Percentiles rank a stretch among this genome's conserved stretches.
phyloP scores from a whole-genome alignment of 805 yeast genomes.

The Sungouiella thailandica region DNA sequence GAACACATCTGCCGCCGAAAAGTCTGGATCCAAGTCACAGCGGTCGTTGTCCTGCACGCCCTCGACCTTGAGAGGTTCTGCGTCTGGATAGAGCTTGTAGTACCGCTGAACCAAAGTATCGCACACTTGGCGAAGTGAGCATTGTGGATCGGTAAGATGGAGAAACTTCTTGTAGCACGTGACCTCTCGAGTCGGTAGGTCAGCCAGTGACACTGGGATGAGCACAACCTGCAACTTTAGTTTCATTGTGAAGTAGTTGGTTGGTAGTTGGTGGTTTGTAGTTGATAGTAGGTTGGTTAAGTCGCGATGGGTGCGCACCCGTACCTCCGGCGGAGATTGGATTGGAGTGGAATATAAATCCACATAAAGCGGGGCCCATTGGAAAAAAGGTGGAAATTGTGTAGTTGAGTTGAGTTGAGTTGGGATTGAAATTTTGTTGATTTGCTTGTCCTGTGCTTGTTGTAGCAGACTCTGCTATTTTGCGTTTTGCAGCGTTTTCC shows the following conservation, averaged over 20 bases:
- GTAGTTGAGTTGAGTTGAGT: background rate
- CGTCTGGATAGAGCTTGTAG: conserved; percentile 60
- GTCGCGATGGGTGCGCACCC: conserved; percentile 3
- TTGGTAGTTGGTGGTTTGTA: background rate
- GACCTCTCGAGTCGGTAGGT: conserved; percentile 16
- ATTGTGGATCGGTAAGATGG: conserved; percentile 51
- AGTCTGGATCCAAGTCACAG: conserved; percentile 81
- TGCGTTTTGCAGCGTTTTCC: too few species aligned
- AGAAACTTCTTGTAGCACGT: conserved; percentile 46
- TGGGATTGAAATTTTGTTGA: too few species aligned
- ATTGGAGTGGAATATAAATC: background rate
- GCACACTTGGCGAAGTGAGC: conserved; percentile 45
- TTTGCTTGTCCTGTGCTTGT: too few species aligned
- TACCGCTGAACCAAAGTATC: conserved; percentile 53
- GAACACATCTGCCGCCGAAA: conserved; percentile 59
- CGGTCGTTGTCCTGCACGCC: conserved; percentile 61
- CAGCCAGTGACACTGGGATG: conserved; percentile 22
- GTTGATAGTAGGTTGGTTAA: background rate
- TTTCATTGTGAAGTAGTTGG: conserved; percentile 11
- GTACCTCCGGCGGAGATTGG: conserved; percentile 3
- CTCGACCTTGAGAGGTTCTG: conserved; percentile 48
- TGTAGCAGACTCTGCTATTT: too few species aligned
- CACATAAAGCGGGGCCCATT: background rate
- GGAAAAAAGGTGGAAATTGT: background rate
- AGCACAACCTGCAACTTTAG: conserved; percentile 34